A percentile compares a stretch with the other conserved stretches of the same genome.
Evolutionary conservation across 192 early-diverging fungal species (phyloP).

Genomic region (Backusella psychrophila): DNA sequence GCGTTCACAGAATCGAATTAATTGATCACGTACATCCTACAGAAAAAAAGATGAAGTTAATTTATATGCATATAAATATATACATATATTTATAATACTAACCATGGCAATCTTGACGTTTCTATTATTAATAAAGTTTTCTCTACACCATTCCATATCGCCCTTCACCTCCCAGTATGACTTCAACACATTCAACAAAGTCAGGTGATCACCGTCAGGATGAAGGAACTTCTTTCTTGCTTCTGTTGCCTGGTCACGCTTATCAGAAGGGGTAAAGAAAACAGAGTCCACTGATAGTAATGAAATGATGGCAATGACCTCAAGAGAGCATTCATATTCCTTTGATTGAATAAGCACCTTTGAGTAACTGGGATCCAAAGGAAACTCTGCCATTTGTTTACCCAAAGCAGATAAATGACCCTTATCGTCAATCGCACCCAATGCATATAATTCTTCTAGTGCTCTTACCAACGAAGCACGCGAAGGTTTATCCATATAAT

Average conservation of each 20-base stretch:
- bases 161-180: constrained; percentile 77
- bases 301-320: constrained; percentile 87
- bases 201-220: constrained; percentile 92
- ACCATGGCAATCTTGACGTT: constrained; percentile 83
- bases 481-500: constrained; percentile 93
- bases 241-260: constrained; percentile 80
- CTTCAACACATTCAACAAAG: constrained; percentile 80
- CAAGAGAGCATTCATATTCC: constrained; percentile 74
- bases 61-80: not conserved
- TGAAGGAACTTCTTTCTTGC: constrained; percentile 81
- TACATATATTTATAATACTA: not conserved
- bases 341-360: constrained; percentile 89
- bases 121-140: constrained; percentile 89
- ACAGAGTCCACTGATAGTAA: constrained; percentile 90
- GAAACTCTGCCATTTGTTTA: constrained; percentile 85
- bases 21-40: constrained; percentile 85
- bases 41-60: not conserved
- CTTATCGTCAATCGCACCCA: constrained; percentile 82
- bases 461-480: constrained; percentile 74
- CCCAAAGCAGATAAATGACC: constrained; percentile 79
- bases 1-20: constrained; percentile 73
- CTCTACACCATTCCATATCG: constrained; percentile 83
- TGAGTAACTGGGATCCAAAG: constrained; percentile 85
- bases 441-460: constrained; percentile 84
- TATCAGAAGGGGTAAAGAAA: constrained; percentile 86